Evolutionary conservation across 179 eudicot genomes (phyloP), one percentile per base, ranked within the genome.

Genomic region (Drosera spatulata): DNA sequence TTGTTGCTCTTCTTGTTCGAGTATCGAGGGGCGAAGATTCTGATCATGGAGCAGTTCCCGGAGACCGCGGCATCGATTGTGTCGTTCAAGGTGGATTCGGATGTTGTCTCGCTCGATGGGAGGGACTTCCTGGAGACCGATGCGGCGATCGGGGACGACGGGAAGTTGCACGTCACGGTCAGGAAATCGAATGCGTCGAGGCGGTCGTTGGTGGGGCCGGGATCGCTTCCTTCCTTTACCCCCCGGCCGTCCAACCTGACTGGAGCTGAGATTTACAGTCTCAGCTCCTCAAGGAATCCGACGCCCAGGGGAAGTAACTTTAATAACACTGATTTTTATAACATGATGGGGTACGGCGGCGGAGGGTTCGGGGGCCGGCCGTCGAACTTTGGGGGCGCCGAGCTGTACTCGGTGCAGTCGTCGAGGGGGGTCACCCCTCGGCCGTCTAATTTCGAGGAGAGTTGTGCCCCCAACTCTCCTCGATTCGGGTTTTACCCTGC

Each of bases 241-340:
- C 95, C 95, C 0, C 69, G 95, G 51, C 90, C 95, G 8, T 84
- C 90, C 1, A 86, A 91, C 51, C 69, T 91, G 12, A 84, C 98
- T 2, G 98, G 98, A 13, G 98, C 95, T 0, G 96, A 91, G 75
- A 91, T 91, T 50, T 91, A 91, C 65, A 88, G 96, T 15, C 33
- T 91, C 14, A 85, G 91, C 63, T 91, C 98, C 1, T 90, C 95
- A 0, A 59, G 95, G 46, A 87, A 87, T 48, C 97, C 85, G 2
- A 91, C 98, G 0, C 98, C 98, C 0, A 66, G 98, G 10, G 88
- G 88, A 0, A 88, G 96, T 0, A 91, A 88, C 69, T 91, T 91
- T 33, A 91, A 88, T 56, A 84, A 82, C 49, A 56, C 81, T 0
- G 98, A 91, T 66, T 88, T 91, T 41, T 91, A 91, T 65, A 78